Conservation (phyloP, 2,329 filamentous ascomycete genomes). For the Hansfordia pulvinata region DNA sequence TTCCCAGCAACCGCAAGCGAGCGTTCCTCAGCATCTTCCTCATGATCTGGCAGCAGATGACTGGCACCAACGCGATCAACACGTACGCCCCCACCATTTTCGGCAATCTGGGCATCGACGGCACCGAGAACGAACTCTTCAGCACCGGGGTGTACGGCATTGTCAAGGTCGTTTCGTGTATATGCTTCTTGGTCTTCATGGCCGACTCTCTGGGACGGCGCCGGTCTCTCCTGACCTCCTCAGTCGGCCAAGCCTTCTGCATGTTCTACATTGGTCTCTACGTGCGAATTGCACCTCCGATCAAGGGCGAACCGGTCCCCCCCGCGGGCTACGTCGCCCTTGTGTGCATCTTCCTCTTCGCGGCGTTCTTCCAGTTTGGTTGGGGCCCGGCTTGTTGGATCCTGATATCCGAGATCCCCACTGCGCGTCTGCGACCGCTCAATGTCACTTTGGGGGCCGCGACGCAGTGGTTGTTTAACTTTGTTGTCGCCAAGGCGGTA, state of each 20-base stretch:
- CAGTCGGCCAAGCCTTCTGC: slow-evolving; percentile 41
- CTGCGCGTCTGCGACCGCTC: slow-evolving; percentile 30
- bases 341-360: slow-evolving; percentile 55
- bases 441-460: slow-evolving; percentile 49
- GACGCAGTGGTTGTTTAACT: slow-evolving; percentile 53
- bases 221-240: slow-evolving; percentile 41
- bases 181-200: slow-evolving; percentile 42
- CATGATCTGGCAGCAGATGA: slow-evolving; percentile 63
- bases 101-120: slow-evolving; percentile 21
- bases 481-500: slow-evolving; percentile 48
- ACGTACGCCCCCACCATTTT: slow-evolving; percentile 19
- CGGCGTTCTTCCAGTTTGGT: slow-evolving; percentile 50
- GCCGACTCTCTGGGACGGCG: slow-evolving; percentile 46
- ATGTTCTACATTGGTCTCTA: slow-evolving; percentile 58
- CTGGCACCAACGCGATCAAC: slow-evolving; percentile 31
- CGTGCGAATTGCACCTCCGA: slow-evolving; percentile 42
- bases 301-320: slow-evolving; percentile 32
- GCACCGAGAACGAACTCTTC: slow-evolving; percentile 38
- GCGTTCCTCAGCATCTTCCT: slow-evolving; percentile 46
- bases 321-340: slow-evolving; percentile 52
- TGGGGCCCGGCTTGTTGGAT: slow-evolving; percentile 55
- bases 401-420: slow-evolving; percentile 52
- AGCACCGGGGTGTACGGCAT: slow-evolving; percentile 51
- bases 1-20: slow-evolving; percentile 48
- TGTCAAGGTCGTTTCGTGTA: slow-evolving; percentile 45